A percentile compares a stretch with the other conserved stretches of the same genome.
phyloP scores from a whole-genome alignment of 2,329 filamentous ascomycete genomes.

The Alternaria gaisen region DNA sequence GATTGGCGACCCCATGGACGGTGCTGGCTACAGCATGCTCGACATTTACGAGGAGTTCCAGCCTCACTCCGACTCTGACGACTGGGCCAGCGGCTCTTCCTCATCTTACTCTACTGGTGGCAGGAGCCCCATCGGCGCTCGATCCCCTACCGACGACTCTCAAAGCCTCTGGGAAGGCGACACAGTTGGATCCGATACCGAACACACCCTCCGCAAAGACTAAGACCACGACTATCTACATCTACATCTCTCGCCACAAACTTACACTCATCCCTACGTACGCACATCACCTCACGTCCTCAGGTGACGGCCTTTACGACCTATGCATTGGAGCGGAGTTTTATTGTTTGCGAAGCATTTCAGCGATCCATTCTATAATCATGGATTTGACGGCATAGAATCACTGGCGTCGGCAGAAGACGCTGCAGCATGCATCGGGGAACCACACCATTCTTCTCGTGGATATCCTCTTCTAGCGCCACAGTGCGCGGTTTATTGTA shows the following conservation, averaged over 20 bases:
- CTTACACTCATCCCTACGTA: slow-evolving; percentile 36
- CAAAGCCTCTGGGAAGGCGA: slow-evolving; percentile 66
- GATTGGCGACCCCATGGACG: slow-evolving; percentile 70
- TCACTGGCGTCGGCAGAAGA: slow-evolving; percentile 25
- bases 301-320: slow-evolving; percentile 47
- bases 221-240: slow-evolving; percentile 19
- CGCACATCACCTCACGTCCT: slow-evolving; percentile 28
- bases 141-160: slow-evolving; percentile 64
- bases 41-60: slow-evolving; percentile 64
- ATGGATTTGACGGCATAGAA: slow-evolving; percentile 36
- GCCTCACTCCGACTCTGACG: slow-evolving; percentile 74
- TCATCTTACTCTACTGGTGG: slow-evolving; percentile 75
- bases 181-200: slow-evolving; percentile 60
- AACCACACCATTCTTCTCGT: slow-evolving; percentile 22
- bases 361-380: slow-evolving; percentile 36
- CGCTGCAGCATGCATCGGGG: slow-evolving; percentile 18
- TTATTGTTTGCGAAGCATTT: slow-evolving; percentile 49
- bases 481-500: slow-evolving; percentile 28
- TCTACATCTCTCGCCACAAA: slow-evolving; percentile 15
- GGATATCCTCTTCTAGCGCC: slow-evolving; percentile 22
- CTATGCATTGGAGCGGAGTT: slow-evolving; percentile 50
- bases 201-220: slow-evolving; percentile 40
- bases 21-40: slow-evolving; percentile 62
- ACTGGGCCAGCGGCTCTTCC: slow-evolving; percentile 88
- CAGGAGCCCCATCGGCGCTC: slow-evolving; percentile 60